Conservation (phyloP, 345 rosid genomes). For the Brassica cretica region DNA sequence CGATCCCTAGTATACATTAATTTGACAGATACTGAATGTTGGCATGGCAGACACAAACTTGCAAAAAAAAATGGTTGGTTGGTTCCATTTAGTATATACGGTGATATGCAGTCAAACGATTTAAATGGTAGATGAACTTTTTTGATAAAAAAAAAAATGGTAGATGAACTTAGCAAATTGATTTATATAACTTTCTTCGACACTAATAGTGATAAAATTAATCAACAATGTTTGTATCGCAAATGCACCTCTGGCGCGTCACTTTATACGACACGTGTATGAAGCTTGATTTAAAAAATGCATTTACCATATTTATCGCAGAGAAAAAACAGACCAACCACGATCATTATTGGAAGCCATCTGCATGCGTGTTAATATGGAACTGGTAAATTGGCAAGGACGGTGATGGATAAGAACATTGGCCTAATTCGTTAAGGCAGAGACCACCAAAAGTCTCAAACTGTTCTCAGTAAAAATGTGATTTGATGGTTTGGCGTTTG, state of each 20-base stretch:
- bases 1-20: too few species aligned
- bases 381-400: slow-evolving; percentile 24
- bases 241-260: background rate
- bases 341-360: background rate
- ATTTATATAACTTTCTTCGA: background rate
- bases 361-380: slow-evolving; percentile 13
- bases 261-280: background rate
- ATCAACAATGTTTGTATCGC: too few species aligned
- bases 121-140: too few species aligned
- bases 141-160: too few species aligned
- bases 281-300: background rate
- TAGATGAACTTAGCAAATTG: too few species aligned
- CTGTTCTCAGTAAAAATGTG: slow-evolving; percentile 25
- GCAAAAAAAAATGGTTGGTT: too few species aligned
- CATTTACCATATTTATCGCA: slow-evolving; percentile 10
- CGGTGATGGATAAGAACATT: slow-evolving; percentile 32
- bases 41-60: too few species aligned
- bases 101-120: too few species aligned
- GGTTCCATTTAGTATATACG: too few species aligned
- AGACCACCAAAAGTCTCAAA: slow-evolving; percentile 26
- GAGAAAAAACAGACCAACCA: slow-evolving; percentile 19
- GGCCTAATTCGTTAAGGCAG: slow-evolving; percentile 38
- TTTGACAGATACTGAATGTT: too few species aligned
- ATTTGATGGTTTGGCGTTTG: slow-evolving; percentile 44
- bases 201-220: background rate